A percentile compares a stretch with the other conserved stretches of the same genome.
Conservation (phyloP, 495 filamentous ascomycete species). For the Aspergillus panamensis region DNA sequence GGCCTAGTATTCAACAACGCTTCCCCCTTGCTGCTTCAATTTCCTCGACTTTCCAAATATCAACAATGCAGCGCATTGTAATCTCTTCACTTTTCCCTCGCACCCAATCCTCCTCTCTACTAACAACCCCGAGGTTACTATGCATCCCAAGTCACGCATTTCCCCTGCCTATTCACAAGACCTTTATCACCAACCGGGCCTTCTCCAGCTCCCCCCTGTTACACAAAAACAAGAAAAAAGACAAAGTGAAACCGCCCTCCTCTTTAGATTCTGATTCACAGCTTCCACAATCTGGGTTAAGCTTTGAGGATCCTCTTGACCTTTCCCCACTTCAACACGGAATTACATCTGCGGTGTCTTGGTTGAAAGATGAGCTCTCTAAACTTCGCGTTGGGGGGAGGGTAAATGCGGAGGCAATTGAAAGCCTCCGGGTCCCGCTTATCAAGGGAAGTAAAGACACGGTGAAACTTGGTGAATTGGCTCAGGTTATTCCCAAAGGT, state of each 20-base stretch:
- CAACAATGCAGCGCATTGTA: not conserved
- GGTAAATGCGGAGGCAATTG: slow-evolving; percentile 65
- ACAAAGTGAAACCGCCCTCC: slow-evolving; percentile 30
- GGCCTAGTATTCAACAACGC: not conserved
- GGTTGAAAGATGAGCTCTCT: slow-evolving; percentile 59
- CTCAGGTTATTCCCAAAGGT: slow-evolving; percentile 70
- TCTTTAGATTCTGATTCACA: slow-evolving; percentile 13
- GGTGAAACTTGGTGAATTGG: slow-evolving; percentile 61
- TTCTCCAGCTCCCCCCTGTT: slow-evolving; percentile 30
- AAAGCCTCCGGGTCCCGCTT: slow-evolving; percentile 59
- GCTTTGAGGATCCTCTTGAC: slow-evolving; percentile 60
- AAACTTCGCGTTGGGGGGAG: slow-evolving; percentile 63
- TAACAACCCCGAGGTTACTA: not conserved
- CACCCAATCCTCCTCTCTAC: not conserved
- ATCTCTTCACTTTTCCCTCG: not conserved
- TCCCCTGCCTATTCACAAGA: not conserved
- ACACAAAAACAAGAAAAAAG: slow-evolving; percentile 42
- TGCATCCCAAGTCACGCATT: not conserved
- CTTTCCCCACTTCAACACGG: slow-evolving; percentile 58
- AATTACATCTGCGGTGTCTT: slow-evolving; percentile 54
- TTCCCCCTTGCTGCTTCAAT: too few species aligned
- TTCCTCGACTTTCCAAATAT: not conserved
- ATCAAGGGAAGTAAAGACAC: slow-evolving; percentile 51
- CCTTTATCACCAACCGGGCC: slow-evolving; percentile 5
- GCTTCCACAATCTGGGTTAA: slow-evolving; percentile 15